Conservation (phyloP, 768 basidiomycete species). For the Suillus discolor region DNA sequence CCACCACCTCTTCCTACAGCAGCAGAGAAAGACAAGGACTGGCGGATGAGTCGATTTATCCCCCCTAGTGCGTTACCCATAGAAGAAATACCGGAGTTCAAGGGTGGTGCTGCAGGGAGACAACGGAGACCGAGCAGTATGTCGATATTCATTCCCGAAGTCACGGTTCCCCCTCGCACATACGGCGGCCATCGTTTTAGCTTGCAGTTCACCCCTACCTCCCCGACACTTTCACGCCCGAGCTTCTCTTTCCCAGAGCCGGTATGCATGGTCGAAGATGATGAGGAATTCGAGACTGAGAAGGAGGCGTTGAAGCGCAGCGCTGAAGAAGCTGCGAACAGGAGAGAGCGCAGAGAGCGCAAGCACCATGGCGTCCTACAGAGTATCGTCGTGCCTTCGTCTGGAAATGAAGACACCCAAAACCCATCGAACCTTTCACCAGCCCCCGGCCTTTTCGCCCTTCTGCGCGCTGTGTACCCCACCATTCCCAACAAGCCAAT, state of each 20-base stretch:
- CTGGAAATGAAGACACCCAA: neutral
- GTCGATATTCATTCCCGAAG: constrained; percentile 40
- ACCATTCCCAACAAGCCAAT: constrained; percentile 75
- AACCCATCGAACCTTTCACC: constrained; percentile 11
- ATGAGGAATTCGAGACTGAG: constrained; percentile 48
- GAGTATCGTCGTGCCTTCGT: constrained; percentile 13
- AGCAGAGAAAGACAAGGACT: constrained; percentile 9
- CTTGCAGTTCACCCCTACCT: constrained; percentile 67
- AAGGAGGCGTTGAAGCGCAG: constrained; percentile 44
- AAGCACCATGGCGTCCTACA: constrained; percentile 7
- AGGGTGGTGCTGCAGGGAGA: constrained; percentile 24
- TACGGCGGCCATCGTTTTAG: constrained; percentile 41
- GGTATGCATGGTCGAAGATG: constrained; percentile 33
- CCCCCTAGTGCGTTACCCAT: constrained; percentile 35
- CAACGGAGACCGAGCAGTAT: constrained; percentile 32
- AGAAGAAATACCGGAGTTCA: constrained; percentile 17
- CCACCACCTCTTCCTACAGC: constrained; percentile 23
- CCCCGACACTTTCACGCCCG: constrained; percentile 40
- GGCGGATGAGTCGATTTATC: constrained; percentile 38
- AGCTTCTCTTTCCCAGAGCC: constrained; percentile 13
- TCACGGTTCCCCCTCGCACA: constrained; percentile 31
- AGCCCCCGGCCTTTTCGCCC: constrained; percentile 30
- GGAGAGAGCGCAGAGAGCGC: constrained; percentile 32
- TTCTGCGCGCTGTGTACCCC: constrained; percentile 62
- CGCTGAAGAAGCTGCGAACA: constrained; percentile 41